phyloP scores from a whole-genome alignment of 495 filamentous ascomycete genomes.

The Durotheca rogersii region DNA sequence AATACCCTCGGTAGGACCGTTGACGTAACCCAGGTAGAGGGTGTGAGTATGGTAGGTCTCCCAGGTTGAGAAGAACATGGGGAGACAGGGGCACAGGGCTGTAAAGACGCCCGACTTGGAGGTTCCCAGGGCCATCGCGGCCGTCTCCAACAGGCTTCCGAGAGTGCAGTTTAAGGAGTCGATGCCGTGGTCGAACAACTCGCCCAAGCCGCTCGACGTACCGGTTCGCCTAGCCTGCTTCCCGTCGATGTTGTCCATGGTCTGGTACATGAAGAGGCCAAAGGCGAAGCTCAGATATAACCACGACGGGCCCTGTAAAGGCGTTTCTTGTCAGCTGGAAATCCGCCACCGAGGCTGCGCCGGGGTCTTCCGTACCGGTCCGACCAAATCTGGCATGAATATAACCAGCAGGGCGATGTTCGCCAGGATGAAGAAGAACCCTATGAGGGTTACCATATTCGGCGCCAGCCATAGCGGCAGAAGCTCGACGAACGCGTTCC shows the following conservation, averaged over 20 bases:
- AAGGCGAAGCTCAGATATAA: slow-evolving; percentile 92
- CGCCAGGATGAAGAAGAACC: slow-evolving; percentile 88
- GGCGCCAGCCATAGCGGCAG: slow-evolving; percentile 94
- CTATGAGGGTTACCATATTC: slow-evolving; percentile 94
- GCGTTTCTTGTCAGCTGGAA: slow-evolving; percentile 18
- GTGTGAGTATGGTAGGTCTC: slow-evolving; percentile 99
- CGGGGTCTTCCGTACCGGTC: slow-evolving; percentile 63
- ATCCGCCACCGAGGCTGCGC: background rate
- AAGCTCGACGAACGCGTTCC: slow-evolving; percentile 94
- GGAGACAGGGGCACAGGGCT: slow-evolving; percentile 82
- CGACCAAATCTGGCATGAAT: slow-evolving; percentile 86
- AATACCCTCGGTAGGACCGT: slow-evolving; percentile 94
- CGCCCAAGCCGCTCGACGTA: slow-evolving; percentile 89
- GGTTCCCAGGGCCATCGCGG: slow-evolving; percentile 85
- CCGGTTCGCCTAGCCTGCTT: slow-evolving; percentile 95
- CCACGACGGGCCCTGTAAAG: slow-evolving; percentile 76
- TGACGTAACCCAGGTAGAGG: slow-evolving; percentile 93
- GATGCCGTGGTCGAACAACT: slow-evolving; percentile 98
- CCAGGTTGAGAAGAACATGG: slow-evolving; percentile 99
- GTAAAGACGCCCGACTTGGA: slow-evolving; percentile 85
- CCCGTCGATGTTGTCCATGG: slow-evolving; percentile 97
- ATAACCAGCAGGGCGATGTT: slow-evolving; percentile 81
- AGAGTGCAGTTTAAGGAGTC: slow-evolving; percentile 97
- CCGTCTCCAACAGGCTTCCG: slow-evolving; percentile 82
- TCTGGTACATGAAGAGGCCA: slow-evolving; percentile 97